Evolutionary conservation across 176 grass and related monocot genomes (phyloP).

Genomic region (Oryza meyeriana): DNA sequence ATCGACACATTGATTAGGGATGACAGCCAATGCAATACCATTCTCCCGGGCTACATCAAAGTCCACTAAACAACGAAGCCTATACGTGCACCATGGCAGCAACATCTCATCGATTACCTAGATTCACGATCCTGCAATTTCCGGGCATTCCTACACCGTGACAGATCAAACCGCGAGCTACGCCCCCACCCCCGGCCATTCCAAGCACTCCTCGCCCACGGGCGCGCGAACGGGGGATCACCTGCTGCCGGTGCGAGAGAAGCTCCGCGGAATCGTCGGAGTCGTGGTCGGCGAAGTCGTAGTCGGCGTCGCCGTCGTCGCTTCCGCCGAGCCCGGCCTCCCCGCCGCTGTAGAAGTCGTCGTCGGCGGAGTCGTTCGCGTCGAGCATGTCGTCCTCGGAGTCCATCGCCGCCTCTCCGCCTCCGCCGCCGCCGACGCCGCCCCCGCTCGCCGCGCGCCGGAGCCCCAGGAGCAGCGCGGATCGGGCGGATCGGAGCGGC

Average conservation of each 20-base stretch:
- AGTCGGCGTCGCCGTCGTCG: conserved; percentile 87
- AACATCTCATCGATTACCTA: conserved; percentile 10
- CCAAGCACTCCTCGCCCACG: background rate
- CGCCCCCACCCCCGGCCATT: background rate
- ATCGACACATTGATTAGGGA: background rate
- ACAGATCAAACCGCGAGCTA: conserved; percentile 26
- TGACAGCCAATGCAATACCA: conserved; percentile 6
- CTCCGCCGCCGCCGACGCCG: conserved; percentile 12
- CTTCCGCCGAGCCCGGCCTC: conserved; percentile 65
- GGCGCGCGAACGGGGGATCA: conserved; percentile 22
- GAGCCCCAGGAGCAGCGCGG: conserved; percentile 56
- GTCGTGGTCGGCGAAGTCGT: conserved; percentile 94
- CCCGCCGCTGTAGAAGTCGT: conserved; percentile 93
- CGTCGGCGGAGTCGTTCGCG: conserved; percentile 63
- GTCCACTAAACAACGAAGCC: background rate
- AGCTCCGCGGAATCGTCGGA: conserved; percentile 74
- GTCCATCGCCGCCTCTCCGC: conserved; percentile 47
- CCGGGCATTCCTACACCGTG: background rate
- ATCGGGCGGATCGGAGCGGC: conserved; percentile 68
- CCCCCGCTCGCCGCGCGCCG: conserved; percentile 33
- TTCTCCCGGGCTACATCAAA: conserved; percentile 5
- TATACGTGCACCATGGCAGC: background rate
- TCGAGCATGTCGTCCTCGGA: conserved; percentile 99
- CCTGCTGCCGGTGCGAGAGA: conserved; percentile 78
- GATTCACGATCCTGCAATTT: conserved; percentile 31